These are phyloP conservation scores for Plectosphaerella plurivora DNA, from an alignment of 2,329 filamentous ascomycete species.

Conservation along the genomic window DNA sequence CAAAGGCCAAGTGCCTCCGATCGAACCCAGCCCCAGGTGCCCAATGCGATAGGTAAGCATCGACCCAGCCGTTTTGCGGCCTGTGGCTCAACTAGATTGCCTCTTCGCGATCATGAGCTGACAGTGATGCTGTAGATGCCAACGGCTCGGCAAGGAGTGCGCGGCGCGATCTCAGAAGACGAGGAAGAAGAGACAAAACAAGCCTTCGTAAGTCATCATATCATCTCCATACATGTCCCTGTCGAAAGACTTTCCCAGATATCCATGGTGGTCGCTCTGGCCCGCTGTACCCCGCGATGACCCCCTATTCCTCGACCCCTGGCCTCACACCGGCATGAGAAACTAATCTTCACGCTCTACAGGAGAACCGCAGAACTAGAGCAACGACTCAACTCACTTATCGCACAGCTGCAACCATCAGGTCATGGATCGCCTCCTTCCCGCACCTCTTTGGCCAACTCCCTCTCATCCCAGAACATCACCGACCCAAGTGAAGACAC, in stretches of 20 bases:
- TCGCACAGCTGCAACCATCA: conserved; percentile 40
- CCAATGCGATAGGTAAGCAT: conserved; percentile 32
- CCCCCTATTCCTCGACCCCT: too few species aligned
- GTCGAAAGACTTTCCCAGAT: too few species aligned
- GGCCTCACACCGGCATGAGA: too few species aligned
- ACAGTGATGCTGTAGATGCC: conserved; percentile 25
- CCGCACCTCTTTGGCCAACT: not conserved
- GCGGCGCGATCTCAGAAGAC: conserved; percentile 41
- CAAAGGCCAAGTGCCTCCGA: conserved; percentile 47
- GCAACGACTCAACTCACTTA: conserved; percentile 42
- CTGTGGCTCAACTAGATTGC: too few species aligned
- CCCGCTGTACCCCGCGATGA: too few species aligned
- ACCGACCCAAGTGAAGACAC: not conserved
- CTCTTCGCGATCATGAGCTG: too few species aligned
- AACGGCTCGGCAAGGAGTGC: conserved; percentile 43
- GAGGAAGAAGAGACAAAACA: conserved; percentile 46
- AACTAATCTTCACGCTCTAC: conserved; percentile 6
- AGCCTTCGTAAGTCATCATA: conserved; percentile 38
- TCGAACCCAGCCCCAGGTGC: conserved; percentile 27
- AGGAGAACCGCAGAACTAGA: conserved; percentile 47
- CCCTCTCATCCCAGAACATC: not conserved
- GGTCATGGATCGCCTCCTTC: conserved; percentile 24
- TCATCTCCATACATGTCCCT: too few species aligned
- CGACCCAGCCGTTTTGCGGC: too few species aligned
- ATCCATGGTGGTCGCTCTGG: too few species aligned